phyloP scores from a whole-genome alignment of 129 eudicot genomes.

The Escallonia herrerae region DNA sequence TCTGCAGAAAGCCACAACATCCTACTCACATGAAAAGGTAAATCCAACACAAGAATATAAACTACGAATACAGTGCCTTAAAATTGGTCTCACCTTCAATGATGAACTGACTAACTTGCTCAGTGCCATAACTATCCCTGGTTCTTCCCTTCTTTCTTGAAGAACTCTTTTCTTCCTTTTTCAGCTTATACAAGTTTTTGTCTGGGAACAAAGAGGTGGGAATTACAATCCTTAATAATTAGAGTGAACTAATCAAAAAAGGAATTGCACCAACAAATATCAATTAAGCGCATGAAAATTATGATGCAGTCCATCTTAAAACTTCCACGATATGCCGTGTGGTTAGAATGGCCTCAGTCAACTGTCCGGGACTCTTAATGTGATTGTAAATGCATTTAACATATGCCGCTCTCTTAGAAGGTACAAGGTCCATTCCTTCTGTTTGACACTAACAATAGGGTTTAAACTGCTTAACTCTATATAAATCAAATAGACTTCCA shows the following conservation, averaged over 20 bases:
- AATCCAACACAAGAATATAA: neutral
- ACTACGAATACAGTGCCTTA: neutral
- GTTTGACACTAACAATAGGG: too few relatives aligned
- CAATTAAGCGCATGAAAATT: neutral
- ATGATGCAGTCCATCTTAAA: neutral
- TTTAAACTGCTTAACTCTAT: too few relatives aligned
- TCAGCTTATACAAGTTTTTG: neutral
- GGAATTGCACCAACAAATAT: neutral
- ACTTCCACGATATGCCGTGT: neutral
- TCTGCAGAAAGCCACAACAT: slow-evolving; percentile 12
- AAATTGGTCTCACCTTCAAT: slow-evolving; percentile 11
- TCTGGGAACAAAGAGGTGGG: slow-evolving; percentile 1
- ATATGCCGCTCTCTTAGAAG: too few relatives aligned
- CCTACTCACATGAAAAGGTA: neutral
- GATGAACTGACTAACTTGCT: neutral
- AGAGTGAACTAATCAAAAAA: neutral
- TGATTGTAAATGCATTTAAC: too few relatives aligned
- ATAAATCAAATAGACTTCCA: too few relatives aligned
- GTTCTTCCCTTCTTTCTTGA: slow-evolving; percentile 1
- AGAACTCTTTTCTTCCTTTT: slow-evolving; percentile 4
- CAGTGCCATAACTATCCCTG: neutral
- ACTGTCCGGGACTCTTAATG: neutral
- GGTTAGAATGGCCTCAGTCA: neutral
- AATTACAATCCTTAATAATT: neutral
- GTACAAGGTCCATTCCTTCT: too few relatives aligned